These are phyloP conservation scores for Casaregolazyma suthepensis DNA, from an alignment of 1,139 yeast species.

Conservation along the genomic window DNA sequence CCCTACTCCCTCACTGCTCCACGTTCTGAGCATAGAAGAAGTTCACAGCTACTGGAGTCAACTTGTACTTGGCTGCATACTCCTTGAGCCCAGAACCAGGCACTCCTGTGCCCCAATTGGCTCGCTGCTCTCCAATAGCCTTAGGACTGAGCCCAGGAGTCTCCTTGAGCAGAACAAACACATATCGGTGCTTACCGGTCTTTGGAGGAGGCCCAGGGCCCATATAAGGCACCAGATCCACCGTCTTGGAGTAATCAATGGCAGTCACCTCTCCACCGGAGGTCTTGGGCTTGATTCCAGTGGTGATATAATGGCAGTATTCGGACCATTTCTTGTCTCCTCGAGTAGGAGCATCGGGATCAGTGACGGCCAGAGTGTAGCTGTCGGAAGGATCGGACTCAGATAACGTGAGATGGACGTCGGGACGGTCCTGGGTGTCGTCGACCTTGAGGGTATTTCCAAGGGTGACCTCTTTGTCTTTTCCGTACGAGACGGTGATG, in stretches of 20 bases:
- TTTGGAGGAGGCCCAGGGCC: conserved; percentile 85
- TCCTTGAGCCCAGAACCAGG: conserved; percentile 73
- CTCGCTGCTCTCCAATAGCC: conserved; percentile 46
- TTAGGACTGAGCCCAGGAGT: conserved; percentile 20
- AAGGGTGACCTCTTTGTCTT: conserved; percentile 60
- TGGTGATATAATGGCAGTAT: conserved; percentile 67
- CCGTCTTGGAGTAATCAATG: conserved; percentile 29
- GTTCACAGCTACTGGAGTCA: conserved; percentile 67
- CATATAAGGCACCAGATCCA: conserved; percentile 42
- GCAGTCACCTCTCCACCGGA: conserved; percentile 32
- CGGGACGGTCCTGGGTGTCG: conserved; percentile 62
- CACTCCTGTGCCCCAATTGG: conserved; percentile 78
- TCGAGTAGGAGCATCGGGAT: conserved; percentile 89
- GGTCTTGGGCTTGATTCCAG: conserved; percentile 54
- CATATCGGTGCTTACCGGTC: conserved; percentile 80
- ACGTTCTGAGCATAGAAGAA: conserved; percentile 71
- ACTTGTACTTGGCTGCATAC: conserved; percentile 61
- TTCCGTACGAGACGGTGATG: conserved; percentile 43
- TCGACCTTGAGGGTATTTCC: conserved; percentile 67
- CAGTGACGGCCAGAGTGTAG: conserved; percentile 74
- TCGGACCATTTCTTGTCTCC: conserved; percentile 85
- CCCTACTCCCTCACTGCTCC: conserved; percentile 29
- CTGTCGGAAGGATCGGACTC: conserved; percentile 39
- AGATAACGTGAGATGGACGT: conserved; percentile 55
- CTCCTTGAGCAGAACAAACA: conserved; percentile 67